Base-by-base conservation (phyloP, 1,139 yeast species). In the Candida sp. region DNA sequence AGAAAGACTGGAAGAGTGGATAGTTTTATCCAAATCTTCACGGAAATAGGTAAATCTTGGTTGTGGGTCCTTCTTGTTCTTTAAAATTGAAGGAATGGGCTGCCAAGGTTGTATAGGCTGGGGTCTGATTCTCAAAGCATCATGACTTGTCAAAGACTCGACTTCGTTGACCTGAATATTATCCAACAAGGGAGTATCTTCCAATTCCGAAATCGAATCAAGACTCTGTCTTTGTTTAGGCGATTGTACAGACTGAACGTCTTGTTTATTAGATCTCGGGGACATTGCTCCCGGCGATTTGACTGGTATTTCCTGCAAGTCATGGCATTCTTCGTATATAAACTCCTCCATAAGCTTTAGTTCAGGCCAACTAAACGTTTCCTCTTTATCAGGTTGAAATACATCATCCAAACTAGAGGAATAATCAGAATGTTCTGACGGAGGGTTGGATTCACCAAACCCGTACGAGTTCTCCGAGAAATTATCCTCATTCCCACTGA, bases 1-100 rank as follows among this genome's bases (percentile, higher is more conserved):
- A 11, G 96, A 84, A 32, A 93, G 82, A 4, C 87, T 84, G 1
- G 97, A 93, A 0, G 97, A 82, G 62, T 93, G 98, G 12, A 93
- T 81, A 0, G 99, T 93, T 12, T 89, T 81, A 19, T 85, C 87
- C 52, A 93, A 67, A 56, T 90, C 96, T 52, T 91, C 97, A 51
- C 98, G 74, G 63, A 93, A 93, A 58, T 91, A 93, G 0, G 98
- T 89, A 66, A 87, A 93, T 48, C 99, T 54, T 35, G 39, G 32
- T 5, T 8, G 11, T 4, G 33, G 33, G 15, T 39, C 33, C 15
- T 34, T 25, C 43, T 47, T 54, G 33, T 58, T 56, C 19, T 37
- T 27, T 42, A 68, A 55, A 25, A 68, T 66, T 3, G 74, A 67
- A 19, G 66, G 64, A 15, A 64, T 54, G 38, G 52, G 55, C 45